Conservation (phyloP, 495 filamentous ascomycete genomes). For the Hypoxylon subgilvum region DNA sequence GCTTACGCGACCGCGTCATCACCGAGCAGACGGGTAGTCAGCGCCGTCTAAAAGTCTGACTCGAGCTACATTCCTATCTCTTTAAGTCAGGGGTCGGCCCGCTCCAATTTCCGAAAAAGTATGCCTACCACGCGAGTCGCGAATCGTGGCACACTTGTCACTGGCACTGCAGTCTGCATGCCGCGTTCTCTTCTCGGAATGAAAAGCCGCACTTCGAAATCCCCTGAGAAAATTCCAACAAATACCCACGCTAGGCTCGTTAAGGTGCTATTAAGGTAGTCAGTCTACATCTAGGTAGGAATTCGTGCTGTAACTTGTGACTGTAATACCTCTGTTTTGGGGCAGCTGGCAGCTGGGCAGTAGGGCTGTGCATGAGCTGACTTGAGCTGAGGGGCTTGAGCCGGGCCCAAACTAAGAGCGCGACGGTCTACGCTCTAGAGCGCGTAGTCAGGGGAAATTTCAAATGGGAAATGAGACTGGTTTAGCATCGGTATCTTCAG, state of each 20-base stretch:
- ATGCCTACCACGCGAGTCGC: constrained; percentile 12
- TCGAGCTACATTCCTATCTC: background rate
- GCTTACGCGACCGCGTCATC: constrained; percentile 1
- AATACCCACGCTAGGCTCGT: background rate
- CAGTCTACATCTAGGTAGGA: too few species aligned
- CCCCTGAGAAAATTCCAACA: too few species aligned
- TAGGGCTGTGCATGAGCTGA: background rate
- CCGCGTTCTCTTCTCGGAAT: background rate
- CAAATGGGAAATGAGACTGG: constrained; percentile 7
- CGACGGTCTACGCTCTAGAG: background rate
- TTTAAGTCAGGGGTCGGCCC: constrained; percentile 11
- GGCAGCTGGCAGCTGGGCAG: background rate
- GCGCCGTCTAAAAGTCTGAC: background rate
- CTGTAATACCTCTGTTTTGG: background rate
- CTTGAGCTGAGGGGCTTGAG: constrained; percentile 13
- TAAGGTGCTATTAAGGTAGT: background rate
- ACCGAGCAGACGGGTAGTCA: background rate
- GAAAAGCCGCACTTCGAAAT: background rate
- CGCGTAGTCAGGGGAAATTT: background rate
- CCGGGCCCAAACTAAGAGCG: constrained; percentile 1
- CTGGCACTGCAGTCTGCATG: background rate
- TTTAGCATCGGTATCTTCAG: constrained; percentile 7
- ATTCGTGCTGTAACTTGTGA: too few species aligned
- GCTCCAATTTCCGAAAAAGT: constrained; percentile 16
- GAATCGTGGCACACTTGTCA: constrained; percentile 2